Evolutionary conservation across 306 rosid genomes (phyloP).

Genomic region (Hippophae rhamnoides): DNA sequence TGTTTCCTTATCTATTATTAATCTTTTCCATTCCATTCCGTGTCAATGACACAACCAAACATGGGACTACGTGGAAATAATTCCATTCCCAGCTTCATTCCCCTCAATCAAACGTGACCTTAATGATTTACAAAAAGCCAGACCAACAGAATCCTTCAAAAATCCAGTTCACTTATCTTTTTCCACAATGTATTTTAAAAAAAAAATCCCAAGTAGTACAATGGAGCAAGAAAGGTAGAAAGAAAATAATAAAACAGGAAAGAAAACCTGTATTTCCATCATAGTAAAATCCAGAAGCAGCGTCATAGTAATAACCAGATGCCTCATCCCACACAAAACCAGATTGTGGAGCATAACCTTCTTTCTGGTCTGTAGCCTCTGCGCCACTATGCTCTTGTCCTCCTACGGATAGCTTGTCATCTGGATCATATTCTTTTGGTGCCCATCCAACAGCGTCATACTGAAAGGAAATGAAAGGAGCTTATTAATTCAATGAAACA

Average conservation of each 20-base stretch:
- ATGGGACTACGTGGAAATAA: no score
- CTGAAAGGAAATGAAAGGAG: constrained; percentile 27
- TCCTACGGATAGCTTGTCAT: constrained; percentile 57
- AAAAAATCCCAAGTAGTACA: not conserved
- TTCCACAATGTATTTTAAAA: not conserved
- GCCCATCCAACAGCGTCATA: constrained; percentile 98
- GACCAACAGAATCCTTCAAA: no score
- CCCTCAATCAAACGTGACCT: no score
- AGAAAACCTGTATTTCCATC: constrained; percentile 70
- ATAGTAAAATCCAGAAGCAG: constrained; percentile 95
- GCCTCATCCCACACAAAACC: constrained; percentile 99
- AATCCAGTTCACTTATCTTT: no score
- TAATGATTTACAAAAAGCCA: no score
- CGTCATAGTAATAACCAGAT: constrained; percentile 95
- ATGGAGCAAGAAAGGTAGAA: not conserved
- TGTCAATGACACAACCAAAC: no score
- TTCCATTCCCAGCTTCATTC: no score
- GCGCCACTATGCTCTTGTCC: constrained; percentile 44
- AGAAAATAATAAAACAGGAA: not conserved
- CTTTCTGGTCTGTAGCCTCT: constrained; percentile 33
- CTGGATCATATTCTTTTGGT: constrained; percentile 90
- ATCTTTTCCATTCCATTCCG: no score
- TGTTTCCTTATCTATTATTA: no score
- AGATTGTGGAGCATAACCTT: constrained; percentile 66
- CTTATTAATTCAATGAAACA: constrained; percentile 1